These are phyloP conservation scores for Creolimax fragrantissima DNA, from an alignment of 78 protist species.

Conservation along the genomic window DNA sequence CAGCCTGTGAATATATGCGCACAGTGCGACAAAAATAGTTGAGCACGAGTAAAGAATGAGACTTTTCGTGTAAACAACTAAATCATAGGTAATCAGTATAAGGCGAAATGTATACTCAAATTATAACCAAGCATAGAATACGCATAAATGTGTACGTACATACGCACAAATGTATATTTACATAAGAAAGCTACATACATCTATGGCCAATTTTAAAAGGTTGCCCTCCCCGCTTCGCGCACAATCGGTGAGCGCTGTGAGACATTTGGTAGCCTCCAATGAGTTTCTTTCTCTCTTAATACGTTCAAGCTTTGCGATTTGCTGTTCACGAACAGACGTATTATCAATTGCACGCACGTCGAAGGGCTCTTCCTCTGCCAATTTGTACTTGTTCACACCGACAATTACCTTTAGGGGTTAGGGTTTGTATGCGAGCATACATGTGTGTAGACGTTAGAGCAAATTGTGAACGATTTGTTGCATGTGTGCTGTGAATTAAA, in stretches of 20 bases:
- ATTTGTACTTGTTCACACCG: constrained; percentile 88
- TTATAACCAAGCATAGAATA: not conserved
- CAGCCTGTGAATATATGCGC: constrained; percentile 61
- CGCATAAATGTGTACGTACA: not conserved
- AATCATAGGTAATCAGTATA: no score
- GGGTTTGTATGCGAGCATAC: no score
- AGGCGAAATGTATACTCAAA: not conserved
- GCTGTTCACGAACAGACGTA: not conserved
- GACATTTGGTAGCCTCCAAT: constrained; percentile 8
- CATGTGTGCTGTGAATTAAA: no score
- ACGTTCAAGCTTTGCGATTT: constrained; percentile 2
- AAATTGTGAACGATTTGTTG: no score
- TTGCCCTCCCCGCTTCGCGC: constrained; percentile 20
- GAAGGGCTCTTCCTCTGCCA: constrained; percentile 35
- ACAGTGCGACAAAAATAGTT: constrained; percentile 50
- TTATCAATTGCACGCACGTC: constrained; percentile 29
- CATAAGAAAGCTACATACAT: not conserved
- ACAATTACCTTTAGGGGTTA: constrained; percentile 82
- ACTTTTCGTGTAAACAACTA: no score
- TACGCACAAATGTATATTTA: not conserved
- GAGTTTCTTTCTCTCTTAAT: not conserved
- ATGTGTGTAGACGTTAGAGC: no score
- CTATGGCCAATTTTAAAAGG: constrained; percentile 21
- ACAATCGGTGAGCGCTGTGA: constrained; percentile 50
- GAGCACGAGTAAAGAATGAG: no score